A percentile compares a stretch with the other conserved stretches of the same genome.
Conservation (phyloP, 106 monocot genomes). For the Dendrobium officinale region DNA sequence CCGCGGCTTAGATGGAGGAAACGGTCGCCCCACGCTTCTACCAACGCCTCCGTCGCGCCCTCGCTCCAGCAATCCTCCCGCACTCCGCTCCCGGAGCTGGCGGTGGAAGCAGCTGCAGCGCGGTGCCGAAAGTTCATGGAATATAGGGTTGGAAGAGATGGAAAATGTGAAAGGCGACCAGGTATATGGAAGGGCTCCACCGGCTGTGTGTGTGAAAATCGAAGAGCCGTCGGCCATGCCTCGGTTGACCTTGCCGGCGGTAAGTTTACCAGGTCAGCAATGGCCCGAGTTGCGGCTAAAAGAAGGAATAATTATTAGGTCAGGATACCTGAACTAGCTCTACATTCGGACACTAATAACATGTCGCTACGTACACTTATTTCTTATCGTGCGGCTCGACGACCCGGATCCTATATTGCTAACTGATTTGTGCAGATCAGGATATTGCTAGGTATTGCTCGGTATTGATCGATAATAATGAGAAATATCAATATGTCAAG, state of each 20-base stretch:
- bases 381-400: too few relatives aligned
- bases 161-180: background rate
- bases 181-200: background rate
- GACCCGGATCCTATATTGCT: too few relatives aligned
- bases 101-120: background rate
- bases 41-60: constrained; percentile 27
- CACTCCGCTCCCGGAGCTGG: background rate
- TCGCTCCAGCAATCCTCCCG: constrained; percentile 55
- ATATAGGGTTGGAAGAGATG: background rate
- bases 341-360: too few relatives aligned
- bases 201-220: too few relatives aligned
- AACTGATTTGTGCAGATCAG: too few relatives aligned
- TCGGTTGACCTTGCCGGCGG: background rate
- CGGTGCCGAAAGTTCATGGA: background rate
- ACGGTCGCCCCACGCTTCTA: constrained; percentile 52
- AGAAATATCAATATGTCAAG: too few relatives aligned
- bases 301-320: too few relatives aligned
- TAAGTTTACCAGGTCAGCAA: background rate
- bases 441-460: too few relatives aligned
- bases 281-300: too few relatives aligned
- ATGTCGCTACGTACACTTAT: too few relatives aligned
- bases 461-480: too few relatives aligned
- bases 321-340: too few relatives aligned
- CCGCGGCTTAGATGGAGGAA: constrained; percentile 41
- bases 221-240: constrained; percentile 6